Base-by-base conservation (phyloP, 768 basidiomycete genomes). In the Mrakia hoshinonis region DNA sequence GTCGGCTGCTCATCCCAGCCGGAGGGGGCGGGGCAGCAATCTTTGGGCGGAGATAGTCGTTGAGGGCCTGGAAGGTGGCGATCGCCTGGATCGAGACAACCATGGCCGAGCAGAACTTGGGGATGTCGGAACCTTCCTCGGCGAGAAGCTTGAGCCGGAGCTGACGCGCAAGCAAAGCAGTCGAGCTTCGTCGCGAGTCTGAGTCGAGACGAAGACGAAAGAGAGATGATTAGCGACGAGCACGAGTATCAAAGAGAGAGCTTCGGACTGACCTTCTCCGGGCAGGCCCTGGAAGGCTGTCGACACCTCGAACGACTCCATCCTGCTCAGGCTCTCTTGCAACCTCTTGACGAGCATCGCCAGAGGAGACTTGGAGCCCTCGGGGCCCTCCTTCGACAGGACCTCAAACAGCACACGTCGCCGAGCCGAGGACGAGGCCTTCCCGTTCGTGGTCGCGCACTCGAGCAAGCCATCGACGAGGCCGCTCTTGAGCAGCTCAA, bases 71-170 rank as follows among this genome's bases (percentile, higher is more conserved):
- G 85, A 98, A 92, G 0, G 93, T 97, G 1, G 96, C 95, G 73
- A 98, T 96, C 7, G 94, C 95, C 77, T 98, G 95, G 73, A 98
- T 98, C 9, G 94, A 97, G 26, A 98, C 91, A 48, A 92, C 91
- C 77, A 98, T 90, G 75, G 91, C 93, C 20, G 77, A 77, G 66
- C 80, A 81, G 76, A 89, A 89, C 68, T 88, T 87, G 22, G 96
- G 95, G 26, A 95, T 85, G 74, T 93, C 92, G 0, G 89, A 86
- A 43, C 90, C 91, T 66, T 96, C 92, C 12, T 88, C 88, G 0
- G 93, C 92, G n/a, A 91, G 84, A 20, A 99, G 82, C 26, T 91
- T 88, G 15, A 98, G 85, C 12, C 93, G 89, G 55, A 99, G 81
- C 75, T 95, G 93, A 31, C 94, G 87, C 9, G 91, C 92, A n/a